Conservation (phyloP, 148 eudicot genomes). For the Arbutus unedo region DNA sequence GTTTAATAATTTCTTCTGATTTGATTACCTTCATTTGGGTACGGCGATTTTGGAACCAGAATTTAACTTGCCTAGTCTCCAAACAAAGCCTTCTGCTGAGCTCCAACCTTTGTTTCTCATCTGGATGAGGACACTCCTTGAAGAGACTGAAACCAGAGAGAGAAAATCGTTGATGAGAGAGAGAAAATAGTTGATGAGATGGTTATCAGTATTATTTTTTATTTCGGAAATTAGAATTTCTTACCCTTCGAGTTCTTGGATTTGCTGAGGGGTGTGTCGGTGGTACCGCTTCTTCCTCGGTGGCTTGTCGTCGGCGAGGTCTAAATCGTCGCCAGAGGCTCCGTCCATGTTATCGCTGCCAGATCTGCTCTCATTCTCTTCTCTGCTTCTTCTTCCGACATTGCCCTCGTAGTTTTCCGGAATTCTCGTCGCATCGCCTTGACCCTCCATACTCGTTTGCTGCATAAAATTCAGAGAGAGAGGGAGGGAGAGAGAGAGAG, state of each 20-base stretch:
- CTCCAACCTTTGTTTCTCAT: conserved; percentile 96
- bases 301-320: conserved; percentile 55
- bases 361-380: conserved; percentile 94
- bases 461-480: conserved; percentile 12
- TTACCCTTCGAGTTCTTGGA: conserved; percentile 78
- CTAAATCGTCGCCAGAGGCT: conserved; percentile 87
- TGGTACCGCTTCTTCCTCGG: conserved; percentile 86
- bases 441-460: conserved; percentile 64
- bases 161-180: not conserved
- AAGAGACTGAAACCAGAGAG: conserved; percentile 51
- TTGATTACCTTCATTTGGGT: conserved; percentile 87
- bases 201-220: not conserved
- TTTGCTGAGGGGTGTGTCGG: conserved; percentile 97
- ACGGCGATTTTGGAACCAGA: conserved; percentile 96
- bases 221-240: too few species aligned
- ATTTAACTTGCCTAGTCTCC: conserved; percentile 91
- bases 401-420: conserved; percentile 41
- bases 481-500: not conserved
- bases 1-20: not conserved
- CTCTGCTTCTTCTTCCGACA: conserved; percentile 59
- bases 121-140: conserved; percentile 98
- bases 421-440: conserved; percentile 42
- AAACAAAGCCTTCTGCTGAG: conserved; percentile 80
- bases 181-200: not conserved
- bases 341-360: conserved; percentile 90